These are phyloP conservation scores for Leishmania guyanensis DNA, from an alignment of 208 protist species.

Conservation along the genomic window DNA sequence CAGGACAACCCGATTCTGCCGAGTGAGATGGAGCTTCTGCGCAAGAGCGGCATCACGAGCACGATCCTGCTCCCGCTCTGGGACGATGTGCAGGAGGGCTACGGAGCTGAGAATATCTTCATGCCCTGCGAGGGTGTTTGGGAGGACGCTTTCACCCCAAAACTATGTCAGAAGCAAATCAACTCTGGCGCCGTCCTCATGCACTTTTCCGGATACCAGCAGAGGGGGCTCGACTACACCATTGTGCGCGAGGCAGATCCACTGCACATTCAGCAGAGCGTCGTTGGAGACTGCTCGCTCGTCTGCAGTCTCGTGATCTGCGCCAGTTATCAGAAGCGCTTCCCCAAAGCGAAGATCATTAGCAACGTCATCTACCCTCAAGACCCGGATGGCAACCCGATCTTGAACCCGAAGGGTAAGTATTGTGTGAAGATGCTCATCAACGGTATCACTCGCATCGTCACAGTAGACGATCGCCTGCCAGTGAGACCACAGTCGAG, in stretches of 20 bases:
- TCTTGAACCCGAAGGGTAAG: conserved; percentile 87
- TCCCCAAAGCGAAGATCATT: conserved; percentile 84
- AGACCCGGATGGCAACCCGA: conserved; percentile 64
- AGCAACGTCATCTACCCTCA: conserved; percentile 90
- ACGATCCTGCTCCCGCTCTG: conserved; percentile 81
- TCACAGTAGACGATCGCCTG: conserved; percentile 89
- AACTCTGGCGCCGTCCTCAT: conserved; percentile 33
- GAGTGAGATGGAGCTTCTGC: conserved; percentile 78
- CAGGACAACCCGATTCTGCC: conserved; percentile 86
- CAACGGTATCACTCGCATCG: conserved; percentile 88
- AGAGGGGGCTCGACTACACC: conserved; percentile 26
- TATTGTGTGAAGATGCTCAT: conserved; percentile 93
- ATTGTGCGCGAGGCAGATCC: conserved; percentile 76
- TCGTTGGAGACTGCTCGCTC: conserved; percentile 89
- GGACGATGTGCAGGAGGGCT: conserved; percentile 87
- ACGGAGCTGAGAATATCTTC: conserved; percentile 84
- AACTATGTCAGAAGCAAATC: conserved; percentile 33
- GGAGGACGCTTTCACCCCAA: conserved; percentile 56
- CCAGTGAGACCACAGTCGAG: conserved; percentile 49
- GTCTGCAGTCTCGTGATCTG: conserved; percentile 80
- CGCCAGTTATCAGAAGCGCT: conserved; percentile 82
- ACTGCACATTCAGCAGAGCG: conserved; percentile 80
- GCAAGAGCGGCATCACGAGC: conserved; percentile 64
- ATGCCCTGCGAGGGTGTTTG: conserved; percentile 72
- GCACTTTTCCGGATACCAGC: conserved; percentile 42